Conservation (phyloP, 2,329 filamentous ascomycete species). For the Ophiostoma montium region DNA sequence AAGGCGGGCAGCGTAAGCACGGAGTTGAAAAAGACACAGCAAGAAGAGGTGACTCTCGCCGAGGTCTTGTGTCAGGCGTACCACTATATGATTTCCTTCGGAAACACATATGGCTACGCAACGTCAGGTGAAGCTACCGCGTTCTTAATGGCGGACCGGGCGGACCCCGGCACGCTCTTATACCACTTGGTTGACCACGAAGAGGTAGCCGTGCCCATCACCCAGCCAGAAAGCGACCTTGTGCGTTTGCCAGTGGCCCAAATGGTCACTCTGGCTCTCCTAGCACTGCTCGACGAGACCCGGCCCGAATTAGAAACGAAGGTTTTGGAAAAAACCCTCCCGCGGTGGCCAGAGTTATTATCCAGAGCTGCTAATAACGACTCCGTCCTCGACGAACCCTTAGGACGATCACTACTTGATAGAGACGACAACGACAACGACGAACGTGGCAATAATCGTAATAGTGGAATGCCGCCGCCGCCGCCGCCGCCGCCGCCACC, state of each 20-base stretch:
- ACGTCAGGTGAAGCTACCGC: background rate
- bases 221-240: background rate
- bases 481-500: background rate
- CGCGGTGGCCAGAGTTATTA: background rate
- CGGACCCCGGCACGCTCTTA: background rate
- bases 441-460: background rate
- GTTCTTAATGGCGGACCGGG: background rate
- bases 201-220: background rate
- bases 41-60: background rate
- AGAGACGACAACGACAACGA: background rate
- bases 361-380: background rate
- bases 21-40: too few relatives aligned
- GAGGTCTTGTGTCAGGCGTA: background rate
- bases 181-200: background rate
- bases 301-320: background rate
- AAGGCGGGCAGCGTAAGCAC: too few relatives aligned
- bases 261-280: background rate
- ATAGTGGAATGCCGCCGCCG: background rate
- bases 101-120: background rate
- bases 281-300: background rate
- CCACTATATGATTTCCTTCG: background rate
- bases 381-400: background rate
- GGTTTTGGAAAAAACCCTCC: background rate
- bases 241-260: background rate
- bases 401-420: background rate